Evolutionary conservation across 176 grass and related monocot genomes (phyloP).

Genomic region (Avena atlantica): DNA sequence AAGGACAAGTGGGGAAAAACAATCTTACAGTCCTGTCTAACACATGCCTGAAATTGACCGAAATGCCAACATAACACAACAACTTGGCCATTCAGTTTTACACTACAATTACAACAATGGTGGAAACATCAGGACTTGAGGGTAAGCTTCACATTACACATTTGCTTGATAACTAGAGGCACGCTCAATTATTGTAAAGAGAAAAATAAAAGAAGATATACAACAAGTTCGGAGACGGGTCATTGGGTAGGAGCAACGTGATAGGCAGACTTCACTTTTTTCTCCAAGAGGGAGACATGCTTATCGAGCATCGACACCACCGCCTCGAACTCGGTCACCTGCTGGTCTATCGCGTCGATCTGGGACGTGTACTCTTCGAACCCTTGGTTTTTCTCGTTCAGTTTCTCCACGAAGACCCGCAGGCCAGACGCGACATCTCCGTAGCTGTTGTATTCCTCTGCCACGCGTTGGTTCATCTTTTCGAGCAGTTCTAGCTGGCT

Average conservation of each 20-base stretch:
- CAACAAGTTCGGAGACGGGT: slow-evolving; percentile 11
- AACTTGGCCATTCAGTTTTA: neutral
- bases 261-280: slow-evolving; percentile 77
- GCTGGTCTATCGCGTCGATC: slow-evolving; percentile 82
- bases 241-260: slow-evolving; percentile 45
- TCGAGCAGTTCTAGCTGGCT: slow-evolving; percentile 76
- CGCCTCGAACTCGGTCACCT: slow-evolving; percentile 90
- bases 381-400: slow-evolving; percentile 76
- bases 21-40: neutral
- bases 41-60: neutral
- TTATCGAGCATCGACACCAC: slow-evolving; percentile 90
- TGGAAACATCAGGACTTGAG: slow-evolving; percentile 1
- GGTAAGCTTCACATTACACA: neutral
- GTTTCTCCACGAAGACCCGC: slow-evolving; percentile 88
- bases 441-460: slow-evolving; percentile 71
- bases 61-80: slow-evolving; percentile 21
- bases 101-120: slow-evolving; percentile 3
- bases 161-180: neutral
- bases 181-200: neutral
- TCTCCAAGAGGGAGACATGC: slow-evolving; percentile 79
- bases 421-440: slow-evolving; percentile 85
- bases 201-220: neutral
- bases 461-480: slow-evolving; percentile 78
- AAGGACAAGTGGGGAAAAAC: neutral
- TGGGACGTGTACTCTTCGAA: slow-evolving; percentile 70